phyloP scores from a whole-genome alignment of 768 basidiomycete species.

The Pholiota molesta region DNA sequence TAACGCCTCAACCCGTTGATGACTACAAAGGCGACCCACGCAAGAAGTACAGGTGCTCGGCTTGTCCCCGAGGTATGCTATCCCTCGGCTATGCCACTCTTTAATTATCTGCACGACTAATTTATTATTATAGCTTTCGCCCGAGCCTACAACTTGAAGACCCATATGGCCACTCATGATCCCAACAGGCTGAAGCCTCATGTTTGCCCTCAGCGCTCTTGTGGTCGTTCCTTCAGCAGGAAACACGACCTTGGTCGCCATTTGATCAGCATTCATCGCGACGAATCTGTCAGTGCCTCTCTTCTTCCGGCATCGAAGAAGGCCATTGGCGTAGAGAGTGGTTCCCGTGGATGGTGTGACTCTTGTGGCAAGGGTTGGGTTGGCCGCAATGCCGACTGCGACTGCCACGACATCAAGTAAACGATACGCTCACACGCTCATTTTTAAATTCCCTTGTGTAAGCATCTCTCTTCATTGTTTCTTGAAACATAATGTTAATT shows the following conservation, averaged over 20 bases:
- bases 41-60: constrained; percentile 77
- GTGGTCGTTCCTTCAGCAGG: constrained; percentile 90
- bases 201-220: constrained; percentile 82
- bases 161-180: constrained; percentile 94
- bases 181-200: constrained; percentile 90
- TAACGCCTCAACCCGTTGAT: constrained; percentile 45
- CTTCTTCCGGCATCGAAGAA: constrained; percentile 45
- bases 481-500: constrained; percentile 9
- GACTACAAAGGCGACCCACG: constrained; percentile 65
- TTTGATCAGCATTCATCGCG: constrained; percentile 82
- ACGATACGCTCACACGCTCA: constrained; percentile 16
- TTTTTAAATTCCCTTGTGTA: constrained; percentile 33
- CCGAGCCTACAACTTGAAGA: constrained; percentile 93
- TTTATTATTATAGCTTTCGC: constrained; percentile 69
- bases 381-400: constrained; percentile 56
- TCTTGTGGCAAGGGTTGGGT: constrained; percentile 71
- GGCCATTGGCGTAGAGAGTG: constrained; percentile 71
- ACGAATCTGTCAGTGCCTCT: constrained; percentile 53
- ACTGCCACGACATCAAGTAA: constrained; percentile 70
- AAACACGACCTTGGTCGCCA: constrained; percentile 95
- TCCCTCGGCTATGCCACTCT: too few species aligned
- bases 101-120: constrained; percentile 7
- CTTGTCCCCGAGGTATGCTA: constrained; percentile 71
- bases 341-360: constrained; percentile 71
- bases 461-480: constrained; percentile 14